phyloP scores from a whole-genome alignment of 1,284 basidiomycete genomes.

The Rhodotorula sp. region DNA sequence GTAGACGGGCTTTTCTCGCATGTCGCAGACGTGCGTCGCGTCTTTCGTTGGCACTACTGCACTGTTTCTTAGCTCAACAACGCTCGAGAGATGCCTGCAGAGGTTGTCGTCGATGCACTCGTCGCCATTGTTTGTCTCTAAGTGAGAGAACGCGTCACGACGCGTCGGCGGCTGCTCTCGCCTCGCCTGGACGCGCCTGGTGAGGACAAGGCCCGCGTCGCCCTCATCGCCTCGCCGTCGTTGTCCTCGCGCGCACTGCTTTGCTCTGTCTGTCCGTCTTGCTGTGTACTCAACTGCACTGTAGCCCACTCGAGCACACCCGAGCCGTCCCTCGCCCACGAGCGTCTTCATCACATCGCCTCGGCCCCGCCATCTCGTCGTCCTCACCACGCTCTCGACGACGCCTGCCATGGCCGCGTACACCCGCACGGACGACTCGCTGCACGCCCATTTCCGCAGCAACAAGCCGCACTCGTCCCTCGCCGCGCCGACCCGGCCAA shows the following conservation, averaged over 20 bases:
- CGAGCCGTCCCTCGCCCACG: not conserved
- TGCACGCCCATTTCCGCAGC: not conserved
- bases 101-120: no score
- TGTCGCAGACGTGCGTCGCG: no score
- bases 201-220: no score
- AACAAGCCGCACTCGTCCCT: constrained; percentile 2
- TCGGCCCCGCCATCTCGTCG: not conserved
- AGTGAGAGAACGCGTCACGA: not conserved
- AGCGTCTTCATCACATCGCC: no score
- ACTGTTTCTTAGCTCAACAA: no score
- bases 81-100: no score
- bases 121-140: no score
- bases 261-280: not conserved
- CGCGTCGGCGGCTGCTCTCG: no score
- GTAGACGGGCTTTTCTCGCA: no score
- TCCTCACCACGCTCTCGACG: not conserved
- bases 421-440: not conserved
- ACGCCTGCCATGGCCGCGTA: not conserved
- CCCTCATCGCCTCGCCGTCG: not conserved
- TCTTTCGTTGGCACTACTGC: no score
- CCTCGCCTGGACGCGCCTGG: no score
- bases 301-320: not conserved
- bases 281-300: not conserved
- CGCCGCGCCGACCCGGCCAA: not conserved
- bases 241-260: not conserved